Evolutionary conservation across 2,329 filamentous ascomycete genomes (phyloP), one percentile per base, ranked within the genome.

Genomic region (Setomelanomma holmii): DNA sequence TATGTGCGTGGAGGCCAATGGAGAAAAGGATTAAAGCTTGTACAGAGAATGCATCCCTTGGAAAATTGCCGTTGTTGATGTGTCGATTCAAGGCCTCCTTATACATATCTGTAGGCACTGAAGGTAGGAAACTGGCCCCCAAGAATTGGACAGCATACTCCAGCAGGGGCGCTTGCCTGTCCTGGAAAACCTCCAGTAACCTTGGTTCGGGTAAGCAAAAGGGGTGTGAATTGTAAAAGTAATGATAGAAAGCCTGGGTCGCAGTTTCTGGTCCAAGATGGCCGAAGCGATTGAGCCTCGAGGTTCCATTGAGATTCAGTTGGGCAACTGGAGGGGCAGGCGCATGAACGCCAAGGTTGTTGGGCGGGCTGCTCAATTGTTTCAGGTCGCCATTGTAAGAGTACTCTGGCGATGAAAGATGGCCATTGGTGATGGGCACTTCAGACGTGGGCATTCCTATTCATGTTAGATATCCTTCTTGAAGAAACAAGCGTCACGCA

Each of bases 11-110:
- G 6, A 96, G 80, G 0, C 87, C 87, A 56, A 96, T 87, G 19
- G 91, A 82, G 47, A 91, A 83, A 4, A 96, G 79, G 39, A 96
- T 76, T 69, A 95, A 81, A 3, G 90, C 87, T 75, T 96, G 93
- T 0, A 96, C 86, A 4, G 87, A 77, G 67, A 86, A 90, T 0
- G 68, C 69, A 46, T 76, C 73, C 51, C 68, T 67, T 23, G 67
- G 50, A 24, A 67, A 68, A 35, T 64, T 67, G 16, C 67, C 67
- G 39, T 61, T 71, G 44, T 67, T 53, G 39, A 76, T 66, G 10
- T 66, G 49, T 22, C 65, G 66, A 20, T 71, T 63, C 30, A 76
- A 40, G 0, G 71, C 71, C 19, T 76, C 68, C 38, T 78, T 77
- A 56, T 81, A 79, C 24, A 74, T 67, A 20, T 80, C 76, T 22